phyloP scores from a whole-genome alignment of 208 protist species.

The Porcisia deanei region DNA sequence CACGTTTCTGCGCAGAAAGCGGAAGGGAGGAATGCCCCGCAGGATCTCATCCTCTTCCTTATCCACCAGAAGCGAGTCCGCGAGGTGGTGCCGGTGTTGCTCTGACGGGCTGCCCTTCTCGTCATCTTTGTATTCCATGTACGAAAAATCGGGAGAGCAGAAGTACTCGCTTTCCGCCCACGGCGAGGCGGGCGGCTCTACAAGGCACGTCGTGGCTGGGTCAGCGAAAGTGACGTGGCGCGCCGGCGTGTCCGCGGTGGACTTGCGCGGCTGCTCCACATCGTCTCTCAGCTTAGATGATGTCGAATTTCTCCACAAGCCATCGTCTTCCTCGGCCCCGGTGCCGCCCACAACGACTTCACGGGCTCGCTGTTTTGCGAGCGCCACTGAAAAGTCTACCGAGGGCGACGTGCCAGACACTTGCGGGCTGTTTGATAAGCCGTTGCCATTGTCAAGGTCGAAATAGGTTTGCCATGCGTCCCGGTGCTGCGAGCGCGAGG shows the following conservation, averaged over 20 bases:
- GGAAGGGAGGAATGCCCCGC: slow-evolving; percentile 19
- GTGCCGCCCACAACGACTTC: not conserved
- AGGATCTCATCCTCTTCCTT: slow-evolving; percentile 19
- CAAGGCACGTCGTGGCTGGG: slow-evolving; percentile 7
- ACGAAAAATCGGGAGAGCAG: slow-evolving; percentile 20
- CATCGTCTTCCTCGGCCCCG: slow-evolving; percentile 5
- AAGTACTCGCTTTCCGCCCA: slow-evolving; percentile 23
- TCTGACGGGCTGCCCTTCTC: not conserved
- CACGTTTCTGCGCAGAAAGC: slow-evolving; percentile 16
- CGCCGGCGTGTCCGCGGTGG: not conserved
- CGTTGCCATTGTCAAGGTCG: not conserved
- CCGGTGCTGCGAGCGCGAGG: slow-evolving; percentile 4
- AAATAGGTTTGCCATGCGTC: not conserved
- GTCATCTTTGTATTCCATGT: slow-evolving; percentile 28
- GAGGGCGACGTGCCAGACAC: not conserved
- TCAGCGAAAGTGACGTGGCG: slow-evolving; percentile 17
- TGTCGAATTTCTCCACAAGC: slow-evolving; percentile 16
- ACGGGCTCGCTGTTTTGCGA: slow-evolving; percentile 1
- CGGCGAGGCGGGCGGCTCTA: slow-evolving; percentile 22
- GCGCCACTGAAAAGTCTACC: not conserved
- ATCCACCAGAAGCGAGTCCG: not conserved
- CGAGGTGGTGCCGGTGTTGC: not conserved
- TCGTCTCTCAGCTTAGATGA: slow-evolving; percentile 1
- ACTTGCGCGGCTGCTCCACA: not conserved
- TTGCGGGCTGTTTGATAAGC: not conserved